phyloP scores from a whole-genome alignment of 805 yeast genomes.

The Kazachstania africana region DNA sequence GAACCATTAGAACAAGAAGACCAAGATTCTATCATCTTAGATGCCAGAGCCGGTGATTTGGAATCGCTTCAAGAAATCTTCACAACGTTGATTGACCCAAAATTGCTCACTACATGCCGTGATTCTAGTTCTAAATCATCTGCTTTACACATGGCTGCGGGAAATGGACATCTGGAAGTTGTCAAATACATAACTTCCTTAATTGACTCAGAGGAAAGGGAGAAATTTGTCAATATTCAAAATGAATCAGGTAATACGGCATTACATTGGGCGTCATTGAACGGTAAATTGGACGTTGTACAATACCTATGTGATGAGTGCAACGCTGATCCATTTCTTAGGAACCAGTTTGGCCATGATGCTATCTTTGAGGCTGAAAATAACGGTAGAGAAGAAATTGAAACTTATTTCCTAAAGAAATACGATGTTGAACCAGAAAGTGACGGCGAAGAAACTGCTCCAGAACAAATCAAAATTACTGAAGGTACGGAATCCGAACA shows the following conservation, averaged over 20 bases:
- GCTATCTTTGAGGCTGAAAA: slow-evolving; percentile 82
- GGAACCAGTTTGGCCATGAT: slow-evolving; percentile 70
- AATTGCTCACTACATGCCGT: slow-evolving; percentile 32
- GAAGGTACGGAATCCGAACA: slow-evolving; percentile 42
- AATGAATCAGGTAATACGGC: slow-evolving; percentile 90
- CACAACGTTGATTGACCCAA: slow-evolving; percentile 39
- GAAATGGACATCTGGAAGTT: slow-evolving; percentile 75
- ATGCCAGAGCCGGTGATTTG: slow-evolving; percentile 81
- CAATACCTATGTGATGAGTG: slow-evolving; percentile 59
- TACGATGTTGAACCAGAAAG: slow-evolving; percentile 59
- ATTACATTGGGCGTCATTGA: slow-evolving; percentile 90
- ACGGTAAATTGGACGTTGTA: slow-evolving; percentile 70
- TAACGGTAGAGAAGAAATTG: slow-evolving; percentile 63
- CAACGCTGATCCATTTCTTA: slow-evolving; percentile 69
- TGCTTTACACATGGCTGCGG: slow-evolving; percentile 90
- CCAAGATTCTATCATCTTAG: slow-evolving; percentile 68
- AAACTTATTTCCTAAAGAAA: slow-evolving; percentile 61
- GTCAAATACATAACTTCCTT: slow-evolving; percentile 47
- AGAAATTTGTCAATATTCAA: slow-evolving; percentile 34
- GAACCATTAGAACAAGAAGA: slow-evolving; percentile 53
- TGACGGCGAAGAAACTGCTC: slow-evolving; percentile 29
- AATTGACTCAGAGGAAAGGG: slow-evolving; percentile 29
- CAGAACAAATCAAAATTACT: slow-evolving; percentile 28
- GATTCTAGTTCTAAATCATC: slow-evolving; percentile 61
- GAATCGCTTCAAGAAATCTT: slow-evolving; percentile 64